phyloP scores from a whole-genome alignment of 805 yeast species.

The Barnettozyma vustinii region DNA sequence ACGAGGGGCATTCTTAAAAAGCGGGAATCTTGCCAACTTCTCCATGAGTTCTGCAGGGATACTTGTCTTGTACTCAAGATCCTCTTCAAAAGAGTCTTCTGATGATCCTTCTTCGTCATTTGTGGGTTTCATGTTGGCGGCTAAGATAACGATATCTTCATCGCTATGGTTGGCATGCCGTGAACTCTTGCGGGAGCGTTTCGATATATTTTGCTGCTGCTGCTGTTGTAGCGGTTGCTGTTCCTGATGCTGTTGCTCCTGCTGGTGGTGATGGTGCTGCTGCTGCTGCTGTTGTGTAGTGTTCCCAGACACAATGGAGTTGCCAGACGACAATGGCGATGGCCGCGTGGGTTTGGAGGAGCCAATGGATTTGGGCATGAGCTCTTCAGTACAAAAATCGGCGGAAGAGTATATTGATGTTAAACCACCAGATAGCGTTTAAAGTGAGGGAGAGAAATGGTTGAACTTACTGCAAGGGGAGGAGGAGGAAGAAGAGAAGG shows the following conservation, averaged over 20 bases:
- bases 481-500: too few species aligned
- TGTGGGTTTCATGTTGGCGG: not conserved
- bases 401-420: not conserved
- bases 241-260: too few species aligned
- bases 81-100: not conserved
- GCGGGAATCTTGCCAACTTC: constrained; percentile 51
- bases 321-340: constrained; percentile 12
- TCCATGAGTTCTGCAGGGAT: constrained; percentile 53
- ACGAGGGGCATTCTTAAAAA: constrained; percentile 63
- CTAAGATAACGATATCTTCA: not conserved
- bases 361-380: not conserved
- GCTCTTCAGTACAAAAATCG: not conserved
- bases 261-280: too few species aligned
- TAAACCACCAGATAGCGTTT: too few species aligned
- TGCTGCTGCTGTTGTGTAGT: not conserved
- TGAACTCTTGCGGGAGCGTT: not conserved
- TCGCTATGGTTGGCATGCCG: not conserved
- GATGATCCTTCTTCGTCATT: not conserved
- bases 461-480: too few species aligned
- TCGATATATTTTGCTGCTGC: too few species aligned
- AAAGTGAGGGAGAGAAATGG: too few species aligned
- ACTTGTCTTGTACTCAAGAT: not conserved
- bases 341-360: constrained; percentile 14
- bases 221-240: too few species aligned
- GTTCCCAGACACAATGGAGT: not conserved